Conservation (phyloP, 2,329 filamentous ascomycete species). For the Penicillium sp. region DNA sequence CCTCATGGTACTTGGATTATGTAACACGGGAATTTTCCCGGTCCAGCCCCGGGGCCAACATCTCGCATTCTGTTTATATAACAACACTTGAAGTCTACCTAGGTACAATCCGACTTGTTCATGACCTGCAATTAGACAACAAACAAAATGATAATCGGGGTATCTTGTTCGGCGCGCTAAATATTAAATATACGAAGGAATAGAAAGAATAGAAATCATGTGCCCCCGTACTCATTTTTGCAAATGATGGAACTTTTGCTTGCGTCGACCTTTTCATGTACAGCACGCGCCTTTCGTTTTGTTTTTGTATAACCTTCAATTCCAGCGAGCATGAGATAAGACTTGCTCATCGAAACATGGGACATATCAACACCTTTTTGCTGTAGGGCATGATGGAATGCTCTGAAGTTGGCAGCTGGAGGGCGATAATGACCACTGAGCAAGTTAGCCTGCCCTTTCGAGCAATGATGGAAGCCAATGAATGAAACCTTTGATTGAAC, state of each 20-base stretch:
- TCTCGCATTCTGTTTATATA: too few species aligned
- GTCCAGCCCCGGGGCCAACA: too few species aligned
- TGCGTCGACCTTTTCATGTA: constrained; percentile 25
- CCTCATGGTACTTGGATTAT: neutral
- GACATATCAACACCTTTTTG: constrained; percentile 76
- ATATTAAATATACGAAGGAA: too few species aligned
- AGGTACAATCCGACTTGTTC: neutral
- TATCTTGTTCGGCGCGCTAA: too few species aligned
- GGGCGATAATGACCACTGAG: constrained; percentile 80
- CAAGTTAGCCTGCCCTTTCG: constrained; percentile 32
- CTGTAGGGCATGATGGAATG: constrained; percentile 72
- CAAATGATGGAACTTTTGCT: neutral
- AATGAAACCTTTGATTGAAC: neutral
- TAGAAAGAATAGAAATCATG: too few species aligned
- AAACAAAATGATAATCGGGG: too few species aligned
- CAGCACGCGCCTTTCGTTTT: constrained; percentile 39
- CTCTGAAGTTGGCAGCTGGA: constrained; percentile 76
- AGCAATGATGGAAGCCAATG: neutral
- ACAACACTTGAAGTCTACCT: neutral
- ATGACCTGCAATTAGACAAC: too few species aligned
- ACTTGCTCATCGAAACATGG: constrained; percentile 74
- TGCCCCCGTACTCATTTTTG: neutral
- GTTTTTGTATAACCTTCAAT: constrained; percentile 76
- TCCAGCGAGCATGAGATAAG: constrained; percentile 78
- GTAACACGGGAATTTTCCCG: neutral